Evolutionary conservation across 202 grass and related monocot species (phyloP), one percentile per base, ranked within the genome.

Genomic region (Carex sylvatica): DNA sequence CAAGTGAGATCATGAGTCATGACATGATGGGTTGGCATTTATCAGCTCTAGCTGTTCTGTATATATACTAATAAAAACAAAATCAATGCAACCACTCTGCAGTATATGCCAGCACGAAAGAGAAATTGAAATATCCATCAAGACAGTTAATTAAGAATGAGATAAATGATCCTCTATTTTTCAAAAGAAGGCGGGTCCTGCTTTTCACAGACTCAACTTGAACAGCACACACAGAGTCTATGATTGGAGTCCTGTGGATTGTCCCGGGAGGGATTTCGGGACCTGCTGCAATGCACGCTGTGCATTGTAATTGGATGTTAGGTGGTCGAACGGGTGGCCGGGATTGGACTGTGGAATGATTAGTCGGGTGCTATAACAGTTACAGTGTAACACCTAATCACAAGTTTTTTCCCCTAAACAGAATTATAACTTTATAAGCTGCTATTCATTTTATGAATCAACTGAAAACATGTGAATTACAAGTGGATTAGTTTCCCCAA

Each of bases 21-120:
- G 46, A 49, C 2, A 46, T 13, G 46, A 13, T 49, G 46, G 51
- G 26, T 77, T 74, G 53, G 74, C 73, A 76, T 77, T 36, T 24
- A 53, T 53, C 15, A 54, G 30, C 47, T 22, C 22, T 59, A 36
- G 53, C 9, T 77, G 4, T 22, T 72, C 42, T 72, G 18, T 59
- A 58, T 56, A 77, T 77, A 36, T 4, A 59, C 30, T 18, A 59
- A 59, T 38, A 77, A 28, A 36, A 77, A 77, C 74, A 59, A 77
- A 77, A 19, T 33, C 36, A 56, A 77, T 18, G 24, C 72, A 58
- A 33, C 24, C 3, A 77, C 74, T 58, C 73, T 77, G 52, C 52
- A 20, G 7, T 33, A 55, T 31, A 33, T 55, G 49, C 2, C 72
- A 75, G 14, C 14, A 75, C 1, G 2, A 30, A 3, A 28, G 47